Evolutionary conservation across 306 rosid genomes (phyloP).

Genomic region (Castanospermum australe): DNA sequence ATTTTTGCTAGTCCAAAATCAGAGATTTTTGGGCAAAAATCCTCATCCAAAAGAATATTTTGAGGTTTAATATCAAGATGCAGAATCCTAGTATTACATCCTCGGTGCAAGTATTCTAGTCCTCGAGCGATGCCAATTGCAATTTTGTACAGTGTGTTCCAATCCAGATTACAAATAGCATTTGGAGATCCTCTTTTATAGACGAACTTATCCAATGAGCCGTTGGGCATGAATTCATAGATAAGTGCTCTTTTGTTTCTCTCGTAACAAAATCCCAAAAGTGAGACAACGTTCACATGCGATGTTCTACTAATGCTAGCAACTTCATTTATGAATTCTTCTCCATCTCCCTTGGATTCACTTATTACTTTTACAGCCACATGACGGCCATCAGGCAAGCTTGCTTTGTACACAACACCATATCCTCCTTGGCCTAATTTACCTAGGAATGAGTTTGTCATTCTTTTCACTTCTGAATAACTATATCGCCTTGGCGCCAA

Average conservation of each 20-base stretch:
- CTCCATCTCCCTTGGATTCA: constrained; percentile 28
- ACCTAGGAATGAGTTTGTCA: constrained; percentile 33
- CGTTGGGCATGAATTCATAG: constrained; percentile 45
- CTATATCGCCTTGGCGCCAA: constrained; percentile 21
- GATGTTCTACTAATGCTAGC: constrained; percentile 45
- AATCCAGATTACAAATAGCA: constrained; percentile 16
- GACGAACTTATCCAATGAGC: constrained; percentile 44
- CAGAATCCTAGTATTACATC: constrained; percentile 39
- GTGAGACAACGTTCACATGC: constrained; percentile 40
- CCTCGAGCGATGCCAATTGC: constrained; percentile 41
- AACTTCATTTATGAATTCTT: constrained; percentile 51
- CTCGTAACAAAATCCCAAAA: constrained; percentile 40
- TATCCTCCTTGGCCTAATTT: constrained; percentile 45
- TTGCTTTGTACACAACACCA: constrained; percentile 47
- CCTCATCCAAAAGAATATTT: constrained; percentile 28
- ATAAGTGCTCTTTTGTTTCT: constrained; percentile 38
- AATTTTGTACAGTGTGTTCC: constrained; percentile 20
- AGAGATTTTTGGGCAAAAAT: constrained; percentile 36
- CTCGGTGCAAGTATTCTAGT: constrained; percentile 45
- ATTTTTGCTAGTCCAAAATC: constrained; percentile 45
- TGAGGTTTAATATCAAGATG: constrained; percentile 46
- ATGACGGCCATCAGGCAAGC: constrained; percentile 24
- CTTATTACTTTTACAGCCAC: constrained; percentile 42
- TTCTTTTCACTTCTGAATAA: constrained; percentile 20
- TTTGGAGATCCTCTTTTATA: neutral